phyloP scores from a whole-genome alignment of 305 asterid species.

The Solanum hybrid region DNA sequence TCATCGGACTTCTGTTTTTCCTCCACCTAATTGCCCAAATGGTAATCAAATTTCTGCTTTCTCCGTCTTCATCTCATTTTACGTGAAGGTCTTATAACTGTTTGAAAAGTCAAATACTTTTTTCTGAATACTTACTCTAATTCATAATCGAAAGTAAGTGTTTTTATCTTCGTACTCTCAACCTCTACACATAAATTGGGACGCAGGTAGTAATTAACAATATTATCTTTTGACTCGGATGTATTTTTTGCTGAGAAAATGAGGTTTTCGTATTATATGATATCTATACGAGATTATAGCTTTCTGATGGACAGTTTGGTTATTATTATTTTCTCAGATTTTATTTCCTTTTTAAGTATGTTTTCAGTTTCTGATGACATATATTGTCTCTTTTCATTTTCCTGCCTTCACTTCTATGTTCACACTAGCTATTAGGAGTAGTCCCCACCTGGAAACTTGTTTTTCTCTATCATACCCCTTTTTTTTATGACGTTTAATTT shows the following conservation, averaged over 20 bases:
- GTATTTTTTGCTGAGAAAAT: background rate
- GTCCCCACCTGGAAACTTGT: background rate
- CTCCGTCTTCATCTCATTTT: background rate
- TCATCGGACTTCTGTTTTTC: constrained; percentile 18
- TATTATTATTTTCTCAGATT: background rate
- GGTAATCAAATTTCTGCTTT: constrained; percentile 11
- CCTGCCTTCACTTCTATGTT: background rate
- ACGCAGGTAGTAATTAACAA: background rate
- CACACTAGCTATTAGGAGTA: background rate
- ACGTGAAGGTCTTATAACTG: background rate
- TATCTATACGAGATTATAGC: background rate
- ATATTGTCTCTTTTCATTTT: background rate
- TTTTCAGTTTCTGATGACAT: background rate
- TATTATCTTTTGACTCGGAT: background rate
- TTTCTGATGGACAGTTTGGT: background rate
- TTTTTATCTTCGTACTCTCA: background rate
- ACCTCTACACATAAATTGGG: background rate
- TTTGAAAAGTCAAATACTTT: background rate
- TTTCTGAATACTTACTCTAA: background rate
- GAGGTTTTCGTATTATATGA: background rate
- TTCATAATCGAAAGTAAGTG: background rate
- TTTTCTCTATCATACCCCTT: background rate
- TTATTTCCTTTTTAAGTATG: background rate
- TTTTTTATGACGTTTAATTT: background rate
- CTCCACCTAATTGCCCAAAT: constrained; percentile 27